Base-by-base conservation (phyloP, 176 grass and related monocot species). In the Musa itinerans region DNA sequence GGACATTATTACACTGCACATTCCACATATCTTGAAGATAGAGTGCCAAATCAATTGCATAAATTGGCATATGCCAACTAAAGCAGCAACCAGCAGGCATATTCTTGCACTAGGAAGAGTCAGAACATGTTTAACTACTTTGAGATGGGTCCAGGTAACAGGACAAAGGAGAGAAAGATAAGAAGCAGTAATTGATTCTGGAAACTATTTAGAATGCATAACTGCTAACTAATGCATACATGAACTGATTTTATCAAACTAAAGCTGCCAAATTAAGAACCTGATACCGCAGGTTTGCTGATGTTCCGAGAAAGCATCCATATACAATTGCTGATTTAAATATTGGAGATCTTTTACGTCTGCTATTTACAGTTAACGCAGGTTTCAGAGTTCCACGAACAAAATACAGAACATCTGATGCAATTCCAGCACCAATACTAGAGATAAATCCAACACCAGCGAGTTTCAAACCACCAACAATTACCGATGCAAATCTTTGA, bases 261-360 rank as follows among this genome's bases (percentile, higher is more conserved):
- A 50, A 80, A 81, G 9, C 65, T 65, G 50, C 23, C 69, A 23
- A 58, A 1, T 2, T 59, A 53, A 61, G 12, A 87, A 94, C 95
- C 95, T 99, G 95, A 80, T 99, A 99, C 21, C 88, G 86, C n/a
- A 99, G 84, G 80, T 99, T 99, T 78, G 95, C 91, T 63, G 95
- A 99, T 68, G 88, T 92, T 73, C 95, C 95, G 75, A 99, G 88
- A 79, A 99, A 99, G 65, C 83, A 69, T 75, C 86, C 89, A 84
- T 99, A 94, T 74, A 99, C 85, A 62, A 81, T 43, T 54, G 91
- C 95, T 68, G 90, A 78, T 78, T 94, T 99, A 62, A 89, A 84
- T 67, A 94, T 89, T 10, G 88, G 88, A 78, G 86, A 53, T 89
- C 86, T 91, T 88, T 70, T 87, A 16, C 79, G 88, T 14, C 20